Conservation (phyloP, 495 filamentous ascomycete genomes). For the Lophium mytilinum region DNA sequence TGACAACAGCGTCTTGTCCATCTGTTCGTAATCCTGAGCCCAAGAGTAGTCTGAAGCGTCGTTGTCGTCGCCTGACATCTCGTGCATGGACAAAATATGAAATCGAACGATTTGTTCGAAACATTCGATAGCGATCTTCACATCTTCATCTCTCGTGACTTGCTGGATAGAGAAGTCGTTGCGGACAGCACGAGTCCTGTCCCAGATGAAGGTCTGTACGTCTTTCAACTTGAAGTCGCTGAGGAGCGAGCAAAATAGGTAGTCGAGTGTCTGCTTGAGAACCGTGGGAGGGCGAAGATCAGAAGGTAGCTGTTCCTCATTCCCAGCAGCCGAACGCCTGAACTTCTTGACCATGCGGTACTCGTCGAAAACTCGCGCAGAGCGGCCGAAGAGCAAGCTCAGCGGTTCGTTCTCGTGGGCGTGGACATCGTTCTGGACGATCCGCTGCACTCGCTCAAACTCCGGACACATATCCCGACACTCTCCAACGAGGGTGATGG, state of each 20-base stretch:
- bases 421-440: slow-evolving; percentile 54
- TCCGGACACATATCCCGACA: slow-evolving; percentile 93
- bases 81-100: slow-evolving; percentile 80
- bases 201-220: slow-evolving; percentile 87
- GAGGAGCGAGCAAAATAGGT: slow-evolving; percentile 71
- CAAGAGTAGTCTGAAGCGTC: slow-evolving; percentile 50
- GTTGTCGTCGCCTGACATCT: slow-evolving; percentile 62
- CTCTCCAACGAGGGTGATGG: slow-evolving; percentile 79
- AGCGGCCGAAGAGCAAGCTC: neutral
- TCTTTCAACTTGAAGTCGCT: slow-evolving; percentile 53
- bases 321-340: slow-evolving; percentile 81
- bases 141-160: slow-evolving; percentile 55
- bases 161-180: slow-evolving; percentile 93
- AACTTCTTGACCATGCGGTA: slow-evolving; percentile 76
- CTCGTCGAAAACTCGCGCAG: slow-evolving; percentile 38
- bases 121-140: slow-evolving; percentile 65
- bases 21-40: slow-evolving; percentile 87
- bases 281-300: slow-evolving; percentile 77
- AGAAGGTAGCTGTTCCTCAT: slow-evolving; percentile 82
- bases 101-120: slow-evolving; percentile 87
- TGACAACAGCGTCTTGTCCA: slow-evolving; percentile 78
- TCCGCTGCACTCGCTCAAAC: slow-evolving; percentile 74
- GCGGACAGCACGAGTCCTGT: slow-evolving; percentile 81
- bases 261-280: slow-evolving; percentile 57
- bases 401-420: slow-evolving; percentile 36